Percentiles rank a stretch among this genome's conserved stretches.
Conservation (phyloP, 2,329 filamentous ascomycete species). For the Rhinocladiella similis region DNA sequence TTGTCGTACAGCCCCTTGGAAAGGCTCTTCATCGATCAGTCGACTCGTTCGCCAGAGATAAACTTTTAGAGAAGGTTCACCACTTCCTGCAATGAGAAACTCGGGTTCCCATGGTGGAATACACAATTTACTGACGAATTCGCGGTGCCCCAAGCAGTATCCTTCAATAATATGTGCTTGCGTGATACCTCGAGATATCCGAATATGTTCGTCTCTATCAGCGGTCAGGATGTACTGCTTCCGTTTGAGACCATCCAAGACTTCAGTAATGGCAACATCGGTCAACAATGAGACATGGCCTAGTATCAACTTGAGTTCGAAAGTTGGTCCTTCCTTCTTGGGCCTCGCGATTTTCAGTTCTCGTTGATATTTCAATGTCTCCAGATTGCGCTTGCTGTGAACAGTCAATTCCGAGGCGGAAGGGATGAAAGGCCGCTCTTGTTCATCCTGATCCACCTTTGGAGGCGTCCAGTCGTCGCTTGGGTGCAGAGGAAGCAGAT, state of each 20-base stretch:
- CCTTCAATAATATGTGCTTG: conserved; percentile 86
- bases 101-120: conserved; percentile 58
- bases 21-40: conserved; percentile 55
- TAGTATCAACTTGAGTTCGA: conserved; percentile 76
- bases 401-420: conserved; percentile 60
- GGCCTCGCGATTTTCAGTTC: conserved; percentile 44
- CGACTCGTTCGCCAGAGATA: conserved; percentile 74
- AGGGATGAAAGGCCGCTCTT: conserved; percentile 46
- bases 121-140: conserved; percentile 79
- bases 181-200: conserved; percentile 76
- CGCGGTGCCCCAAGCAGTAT: conserved; percentile 83
- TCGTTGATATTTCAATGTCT: conserved; percentile 57
- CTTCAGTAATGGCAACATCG: conserved; percentile 61
- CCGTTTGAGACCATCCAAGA: conserved; percentile 41
- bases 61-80: conserved; percentile 73
- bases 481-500: conserved; percentile 72
- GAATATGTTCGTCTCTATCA: conserved; percentile 80
- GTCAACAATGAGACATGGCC: conserved; percentile 97
- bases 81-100: conserved; percentile 81
- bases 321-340: conserved; percentile 56
- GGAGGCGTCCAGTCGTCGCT: conserved; percentile 40
- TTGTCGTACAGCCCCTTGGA: conserved; percentile 38
- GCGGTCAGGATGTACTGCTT: conserved; percentile 65
- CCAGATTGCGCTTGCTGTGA: conserved; percentile 61
- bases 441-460: conserved; percentile 27